Base-by-base conservation (phyloP, 176 grass and related monocot genomes). In the Otatea glauca region DNA sequence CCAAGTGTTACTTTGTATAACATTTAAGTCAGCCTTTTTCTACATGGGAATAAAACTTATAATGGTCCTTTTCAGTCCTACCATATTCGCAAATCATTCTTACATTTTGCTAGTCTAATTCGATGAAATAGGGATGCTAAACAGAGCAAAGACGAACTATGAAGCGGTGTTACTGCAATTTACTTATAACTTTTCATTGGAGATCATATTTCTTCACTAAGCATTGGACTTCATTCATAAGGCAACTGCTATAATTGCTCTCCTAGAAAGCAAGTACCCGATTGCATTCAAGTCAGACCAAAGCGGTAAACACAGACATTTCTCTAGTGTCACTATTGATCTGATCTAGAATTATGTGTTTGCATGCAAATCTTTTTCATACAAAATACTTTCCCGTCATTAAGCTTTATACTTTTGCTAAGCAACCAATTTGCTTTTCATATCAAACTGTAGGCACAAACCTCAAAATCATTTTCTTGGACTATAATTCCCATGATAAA, bases 201-300 rank as follows among this genome's bases (percentile, higher is more conserved):
- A 83, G 81, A 47, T 0, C 18, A 35, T 64, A 8, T 14, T 34
- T 34, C 41, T 15, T 74, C 11, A 37, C n/a, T 83, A 73, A 66
- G 17, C 41, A 74, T 63, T 74, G 45, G 55, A 79, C 53, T 60
- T 79, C 54, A 63, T 32, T 48, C 41, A 86, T n/a, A 86, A 47
- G 59, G 13, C 32, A 69, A 38, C 1, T 56, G 16, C 20, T 72
- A 24, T 48, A 70, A 29, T 41, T 29, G 23, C 29, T 86, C 21
- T 61, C 67, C 27, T 25, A 65, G 14, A 79, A 86, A 78, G 34
- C 13, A 72, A 72, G 44, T 41, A 54, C 6, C 8, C 7, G 4
- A 6, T 67, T 5, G 7, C 21, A 76, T 60, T 35, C 34, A 66
- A 65, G 62, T 16, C 2, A 64, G 76, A 64, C 43, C 55, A 73